A percentile compares a stretch with the other conserved stretches of the same genome.
These are phyloP conservation scores for Rostrohypoxylon terebratum DNA, from an alignment of 495 filamentous ascomycete species.

Conservation along the genomic window DNA sequence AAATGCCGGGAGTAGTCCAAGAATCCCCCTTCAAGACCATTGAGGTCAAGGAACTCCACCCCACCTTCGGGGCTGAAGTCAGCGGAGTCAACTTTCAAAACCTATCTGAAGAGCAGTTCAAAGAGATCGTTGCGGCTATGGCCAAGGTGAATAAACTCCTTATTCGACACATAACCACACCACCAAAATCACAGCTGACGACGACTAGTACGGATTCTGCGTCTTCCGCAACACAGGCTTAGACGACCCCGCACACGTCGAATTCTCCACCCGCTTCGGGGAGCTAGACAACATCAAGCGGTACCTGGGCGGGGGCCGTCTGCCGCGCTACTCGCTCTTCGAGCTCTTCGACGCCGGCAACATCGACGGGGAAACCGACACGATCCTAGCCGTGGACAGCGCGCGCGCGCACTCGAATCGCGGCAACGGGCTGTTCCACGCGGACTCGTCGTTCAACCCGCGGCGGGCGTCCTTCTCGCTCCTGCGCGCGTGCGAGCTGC, in stretches of 20 bases:
- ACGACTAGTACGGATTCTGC: slow-evolving; percentile 65
- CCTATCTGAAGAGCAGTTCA: slow-evolving; percentile 59
- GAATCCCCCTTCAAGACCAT: slow-evolving; percentile 52
- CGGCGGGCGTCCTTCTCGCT: slow-evolving; percentile 67
- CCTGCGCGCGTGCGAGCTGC: slow-evolving; percentile 63
- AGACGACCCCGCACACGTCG: slow-evolving; percentile 64
- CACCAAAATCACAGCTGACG: not conserved
- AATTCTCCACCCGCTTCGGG: slow-evolving; percentile 65
- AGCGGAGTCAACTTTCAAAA: slow-evolving; percentile 63
- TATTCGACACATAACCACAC: not conserved
- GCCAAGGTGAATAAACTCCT: slow-evolving; percentile 55
- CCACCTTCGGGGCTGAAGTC: slow-evolving; percentile 67
- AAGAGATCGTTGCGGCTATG: slow-evolving; percentile 61
- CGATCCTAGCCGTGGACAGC: slow-evolving; percentile 56
- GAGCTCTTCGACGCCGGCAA: slow-evolving; percentile 72
- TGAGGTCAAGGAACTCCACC: slow-evolving; percentile 60
- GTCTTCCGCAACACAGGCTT: slow-evolving; percentile 67
- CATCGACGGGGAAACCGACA: slow-evolving; percentile 56
- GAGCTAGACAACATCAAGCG: slow-evolving; percentile 70
- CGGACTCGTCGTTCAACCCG: slow-evolving; percentile 70
- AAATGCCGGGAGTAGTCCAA: slow-evolving; percentile 46
- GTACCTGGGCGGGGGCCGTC: slow-evolving; percentile 60
- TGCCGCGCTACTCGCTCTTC: slow-evolving; percentile 60
- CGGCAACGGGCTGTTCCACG: slow-evolving; percentile 71
- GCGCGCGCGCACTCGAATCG: slow-evolving; percentile 56